Evolutionary conservation across 768 basidiomycete genomes (phyloP).

Genomic region (Cystobasidiopsis lactophilus): DNA sequence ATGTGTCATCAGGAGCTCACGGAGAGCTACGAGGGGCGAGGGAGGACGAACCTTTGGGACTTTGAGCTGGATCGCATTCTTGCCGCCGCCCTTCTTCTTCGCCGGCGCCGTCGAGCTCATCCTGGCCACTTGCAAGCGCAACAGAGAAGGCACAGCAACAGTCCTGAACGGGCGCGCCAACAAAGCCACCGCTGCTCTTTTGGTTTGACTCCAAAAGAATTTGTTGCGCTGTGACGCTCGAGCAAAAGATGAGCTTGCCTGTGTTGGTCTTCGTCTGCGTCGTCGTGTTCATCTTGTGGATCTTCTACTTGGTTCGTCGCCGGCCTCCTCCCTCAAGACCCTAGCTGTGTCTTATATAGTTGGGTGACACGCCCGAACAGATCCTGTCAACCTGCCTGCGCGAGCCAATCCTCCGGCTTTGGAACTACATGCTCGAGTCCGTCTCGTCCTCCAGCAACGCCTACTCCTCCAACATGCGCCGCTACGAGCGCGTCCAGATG

Average conservation of each 20-base stretch:
- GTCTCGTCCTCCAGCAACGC: neutral
- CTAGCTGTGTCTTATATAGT: neutral
- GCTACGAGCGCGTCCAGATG: neutral
- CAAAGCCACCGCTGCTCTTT: neutral
- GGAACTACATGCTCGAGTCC: neutral
- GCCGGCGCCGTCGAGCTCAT: constrained; percentile 11
- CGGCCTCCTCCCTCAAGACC: neutral
- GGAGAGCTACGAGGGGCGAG: constrained; percentile 18
- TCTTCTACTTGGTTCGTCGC: neutral
- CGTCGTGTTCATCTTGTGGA: neutral
- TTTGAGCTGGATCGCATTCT: constrained; percentile 47
- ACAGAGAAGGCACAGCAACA: too few relatives aligned
- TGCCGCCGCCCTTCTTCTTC: constrained; percentile 30
- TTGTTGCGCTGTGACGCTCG: neutral
- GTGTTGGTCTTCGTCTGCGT: neutral
- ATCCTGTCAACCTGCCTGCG: neutral
- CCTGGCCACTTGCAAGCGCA: too few relatives aligned
- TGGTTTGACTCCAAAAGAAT: neutral
- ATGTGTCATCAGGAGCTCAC: neutral
- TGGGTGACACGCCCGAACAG: too few relatives aligned
- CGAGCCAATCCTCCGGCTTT: neutral
- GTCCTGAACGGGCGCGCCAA: too few relatives aligned
- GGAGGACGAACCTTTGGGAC: constrained; percentile 83
- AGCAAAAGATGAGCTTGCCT: neutral
- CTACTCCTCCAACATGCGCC: neutral